Evolutionary conservation across 345 rosid genomes (phyloP).

Genomic region (Salix arbutifolia): DNA sequence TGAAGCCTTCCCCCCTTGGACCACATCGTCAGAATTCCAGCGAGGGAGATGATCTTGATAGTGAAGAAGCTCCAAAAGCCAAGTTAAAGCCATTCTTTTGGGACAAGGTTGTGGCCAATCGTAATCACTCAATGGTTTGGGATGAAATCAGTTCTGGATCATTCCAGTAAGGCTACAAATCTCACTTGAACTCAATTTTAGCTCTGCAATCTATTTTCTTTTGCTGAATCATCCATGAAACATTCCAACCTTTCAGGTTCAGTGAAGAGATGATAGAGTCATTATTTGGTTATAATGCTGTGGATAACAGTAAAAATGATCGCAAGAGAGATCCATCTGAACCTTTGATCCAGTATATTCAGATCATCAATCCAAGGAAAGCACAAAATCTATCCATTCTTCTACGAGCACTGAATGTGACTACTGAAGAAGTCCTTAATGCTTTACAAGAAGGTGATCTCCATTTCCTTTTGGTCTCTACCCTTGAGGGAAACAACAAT

Average conservation of each 20-base stretch:
- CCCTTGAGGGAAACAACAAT: background rate
- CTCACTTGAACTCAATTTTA: background rate
- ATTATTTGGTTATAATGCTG: conserved; percentile 21
- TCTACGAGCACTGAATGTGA: conserved; percentile 28
- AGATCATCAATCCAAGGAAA: conserved; percentile 24
- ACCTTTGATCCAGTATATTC: conserved; percentile 14
- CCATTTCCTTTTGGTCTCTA: background rate
- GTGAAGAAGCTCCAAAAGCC: conserved; percentile 11
- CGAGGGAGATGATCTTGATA: conserved; percentile 1
- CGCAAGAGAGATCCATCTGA: conserved; percentile 16
- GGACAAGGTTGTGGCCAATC: conserved; percentile 28
- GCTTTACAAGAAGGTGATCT: conserved; percentile 25
- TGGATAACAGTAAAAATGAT: conserved; percentile 4
- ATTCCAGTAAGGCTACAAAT: conserved; percentile 21
- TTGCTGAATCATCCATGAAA: background rate
- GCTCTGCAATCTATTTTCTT: background rate
- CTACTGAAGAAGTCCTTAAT: conserved; percentile 24
- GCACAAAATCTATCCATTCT: conserved; percentile 31
- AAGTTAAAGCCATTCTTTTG: conserved; percentile 30
- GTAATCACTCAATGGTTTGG: conserved; percentile 28
- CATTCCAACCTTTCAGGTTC: conserved; percentile 16
- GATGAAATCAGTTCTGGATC: conserved; percentile 28
- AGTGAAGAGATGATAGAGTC: conserved; percentile 33
- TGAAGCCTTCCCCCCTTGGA: conserved; percentile 17
- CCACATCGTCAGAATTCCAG: background rate